Evolutionary conservation across 1,284 basidiomycete species (phyloP), one percentile per base, ranked within the genome.

Genomic region (Thecaphora thlaspeos): DNA sequence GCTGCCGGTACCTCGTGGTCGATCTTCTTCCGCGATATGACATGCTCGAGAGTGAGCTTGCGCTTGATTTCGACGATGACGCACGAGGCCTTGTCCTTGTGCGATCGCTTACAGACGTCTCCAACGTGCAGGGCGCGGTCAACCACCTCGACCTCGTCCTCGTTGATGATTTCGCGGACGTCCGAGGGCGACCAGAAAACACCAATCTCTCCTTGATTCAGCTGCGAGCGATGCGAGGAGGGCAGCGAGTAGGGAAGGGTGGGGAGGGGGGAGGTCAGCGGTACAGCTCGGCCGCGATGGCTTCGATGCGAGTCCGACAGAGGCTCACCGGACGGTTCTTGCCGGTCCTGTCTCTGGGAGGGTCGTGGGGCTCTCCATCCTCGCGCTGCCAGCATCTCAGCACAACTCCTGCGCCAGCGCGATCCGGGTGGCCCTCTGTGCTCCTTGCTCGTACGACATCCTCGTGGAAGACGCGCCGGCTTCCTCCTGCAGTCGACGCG

Each of bases 41-140:
- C 87, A 77, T 94, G 90, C 55, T 86, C 83, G 12, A 94, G 79
- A 55, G 83, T 82, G 40, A 85, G 86, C 63, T 85, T 82, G 30
- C 87, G 85, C 19, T 82, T 80, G 21, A 86, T 81, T 47, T 81
- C 80, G 23, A 84, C 82, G 42, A 95, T 85, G 28, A 92, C 84
- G 11, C 89, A 91, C n/a, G 88, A 87, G 60, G 83, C 83, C 34
- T 86, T 81, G 66, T 89, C 86, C 44, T 87, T 85, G 18, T 88
- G 80, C 54, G 83, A 84, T 42, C 86, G 84, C 80, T 94, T 94
- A 81, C 90, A 88, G 48, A 88, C 82, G 77, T 94, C 91, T 24
- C 91, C 90, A 10, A 76, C 72, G 61, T 88, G 84, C 69, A 94
- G 87, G 38, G 83, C 83, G 48, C 91, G 87, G 78, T 92, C 89